phyloP scores from a whole-genome alignment of 2,329 filamentous ascomycete genomes.

The Mariannaea elegans region DNA sequence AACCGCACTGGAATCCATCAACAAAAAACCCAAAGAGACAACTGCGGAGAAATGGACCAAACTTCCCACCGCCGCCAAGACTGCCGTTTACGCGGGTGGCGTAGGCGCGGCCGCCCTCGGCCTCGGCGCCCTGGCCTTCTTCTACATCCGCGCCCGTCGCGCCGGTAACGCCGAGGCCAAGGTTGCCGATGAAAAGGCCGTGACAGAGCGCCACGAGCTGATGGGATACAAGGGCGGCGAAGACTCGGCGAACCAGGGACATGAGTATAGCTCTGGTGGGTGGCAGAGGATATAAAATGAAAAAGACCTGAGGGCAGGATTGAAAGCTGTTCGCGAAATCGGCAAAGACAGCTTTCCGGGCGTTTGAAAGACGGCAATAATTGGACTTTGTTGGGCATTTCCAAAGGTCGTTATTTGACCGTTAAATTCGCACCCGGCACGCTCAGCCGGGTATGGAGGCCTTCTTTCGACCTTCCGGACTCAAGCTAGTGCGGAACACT shows the following conservation, averaged over 20 bases:
- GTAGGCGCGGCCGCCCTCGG: slow-evolving; percentile 55
- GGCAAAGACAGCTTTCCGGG: too few species aligned
- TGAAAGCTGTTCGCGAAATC: too few species aligned
- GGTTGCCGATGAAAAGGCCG: slow-evolving; percentile 52
- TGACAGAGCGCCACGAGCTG: slow-evolving; percentile 60
- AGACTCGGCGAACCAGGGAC: slow-evolving; percentile 37
- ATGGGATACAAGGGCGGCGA: slow-evolving; percentile 54
- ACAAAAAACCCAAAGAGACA: slow-evolving; percentile 51
- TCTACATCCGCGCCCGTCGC: slow-evolving; percentile 65
- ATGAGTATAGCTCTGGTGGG: slow-evolving; percentile 37
- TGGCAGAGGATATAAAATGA: slow-evolving; percentile 26
- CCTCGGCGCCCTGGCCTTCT: slow-evolving; percentile 55
- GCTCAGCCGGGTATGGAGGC: too few species aligned
- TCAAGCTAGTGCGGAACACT: too few species aligned
- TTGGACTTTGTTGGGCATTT: too few species aligned
- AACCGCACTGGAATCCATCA: slow-evolving; percentile 57
- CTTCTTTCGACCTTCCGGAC: too few species aligned
- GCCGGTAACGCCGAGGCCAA: slow-evolving; percentile 61
- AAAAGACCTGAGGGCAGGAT: too few species aligned
- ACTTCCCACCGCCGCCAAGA: slow-evolving; percentile 60
- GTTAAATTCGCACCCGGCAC: too few species aligned
- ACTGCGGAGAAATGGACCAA: slow-evolving; percentile 63
- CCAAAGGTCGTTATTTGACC: too few species aligned
- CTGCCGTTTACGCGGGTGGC: slow-evolving; percentile 60
- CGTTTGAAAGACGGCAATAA: too few species aligned